Conservation (phyloP, 208 protist genomes). For the Acanthamoeba healyi region DNA sequence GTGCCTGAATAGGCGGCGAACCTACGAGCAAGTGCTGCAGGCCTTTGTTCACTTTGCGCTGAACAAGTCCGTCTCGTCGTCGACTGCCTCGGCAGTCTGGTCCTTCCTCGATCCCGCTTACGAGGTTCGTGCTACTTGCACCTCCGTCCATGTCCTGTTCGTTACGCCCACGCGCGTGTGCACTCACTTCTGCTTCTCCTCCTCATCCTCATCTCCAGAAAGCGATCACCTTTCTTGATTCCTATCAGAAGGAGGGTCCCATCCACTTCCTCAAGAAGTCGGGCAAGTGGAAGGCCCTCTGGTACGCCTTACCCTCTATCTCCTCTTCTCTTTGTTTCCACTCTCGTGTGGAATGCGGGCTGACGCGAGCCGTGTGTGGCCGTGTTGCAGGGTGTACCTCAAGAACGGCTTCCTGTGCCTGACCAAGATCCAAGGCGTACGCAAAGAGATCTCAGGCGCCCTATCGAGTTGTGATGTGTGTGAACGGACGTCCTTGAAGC, state of each 20-base stretch:
- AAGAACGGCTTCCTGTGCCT: constrained; percentile 42
- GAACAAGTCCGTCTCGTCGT: not conserved
- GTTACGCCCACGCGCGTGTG: not conserved
- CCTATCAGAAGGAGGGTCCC: constrained; percentile 36
- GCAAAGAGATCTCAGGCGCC: no score
- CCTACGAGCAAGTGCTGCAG: not conserved
- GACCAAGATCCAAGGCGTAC: not conserved
- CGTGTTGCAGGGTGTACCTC: constrained; percentile 4
- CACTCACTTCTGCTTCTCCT: not conserved
- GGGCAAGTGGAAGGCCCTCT: constrained; percentile 1
- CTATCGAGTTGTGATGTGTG: no score
- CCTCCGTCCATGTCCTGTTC: not conserved
- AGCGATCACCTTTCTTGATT: not conserved
- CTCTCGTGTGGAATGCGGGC: not conserved
- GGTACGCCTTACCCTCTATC: not conserved
- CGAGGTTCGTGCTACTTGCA: not conserved
- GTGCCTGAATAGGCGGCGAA: not conserved
- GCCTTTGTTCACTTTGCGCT: not conserved
- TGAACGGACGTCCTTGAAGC: no score
- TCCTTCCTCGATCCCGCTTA: constrained; percentile 25
- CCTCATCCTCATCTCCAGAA: not conserved
- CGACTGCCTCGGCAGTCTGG: not conserved
- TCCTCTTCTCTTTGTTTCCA: not conserved
- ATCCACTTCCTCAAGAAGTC: not conserved
- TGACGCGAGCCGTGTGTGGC: not conserved